Evolutionary conservation across 2,329 filamentous ascomycete genomes (phyloP), one percentile per base, ranked within the genome.

Genomic region (Neonectria sp.): DNA sequence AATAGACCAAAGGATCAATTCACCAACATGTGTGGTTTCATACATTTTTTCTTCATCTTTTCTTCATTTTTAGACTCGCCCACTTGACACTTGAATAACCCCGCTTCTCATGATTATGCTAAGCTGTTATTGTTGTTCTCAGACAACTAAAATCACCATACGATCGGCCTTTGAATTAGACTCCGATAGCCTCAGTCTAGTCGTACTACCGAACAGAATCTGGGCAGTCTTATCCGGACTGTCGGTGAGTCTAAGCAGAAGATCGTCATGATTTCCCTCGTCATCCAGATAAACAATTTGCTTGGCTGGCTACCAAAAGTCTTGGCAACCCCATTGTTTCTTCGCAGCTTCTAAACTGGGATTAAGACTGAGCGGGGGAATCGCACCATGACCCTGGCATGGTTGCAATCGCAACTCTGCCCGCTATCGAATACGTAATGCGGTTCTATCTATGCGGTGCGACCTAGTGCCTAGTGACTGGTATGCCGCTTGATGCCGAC

Each of bases 301-400:
- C 51, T 53, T 35, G 51, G 51, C 51, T 35, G 6, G n/a, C n/a
- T 24, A 21, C 17, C 6, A 24, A 35, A 35, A 35, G 51, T 53
- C 51, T 53, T 53, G 51, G 31, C 31, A 53, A 53, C 51, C 33
- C 31, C 51, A 53, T 53, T 35, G 6, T 53, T 35, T 24, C 51
- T 53, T 53, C 31, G 31, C 51, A 53, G 51, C 51, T 53, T 21
- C 51, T 53, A 13, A 53, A 53, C n/a, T 24, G n/a, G 51, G 51
- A 12, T 53, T 35, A 53, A 37, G 51, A 53, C 51, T 24, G 31
- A 37, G 51, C 51, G 51, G 51, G 51, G 51, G n/a, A 37, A 35
- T 35, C 29, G 31, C 51, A 21, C 31, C 31, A 53, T 53, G 31
- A 35, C 33, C 51, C 31, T 35, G 17, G 51, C 31, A 35, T 15